Conservation (phyloP, 2,329 filamentous ascomycete species). For the Fusarium nygamai region DNA sequence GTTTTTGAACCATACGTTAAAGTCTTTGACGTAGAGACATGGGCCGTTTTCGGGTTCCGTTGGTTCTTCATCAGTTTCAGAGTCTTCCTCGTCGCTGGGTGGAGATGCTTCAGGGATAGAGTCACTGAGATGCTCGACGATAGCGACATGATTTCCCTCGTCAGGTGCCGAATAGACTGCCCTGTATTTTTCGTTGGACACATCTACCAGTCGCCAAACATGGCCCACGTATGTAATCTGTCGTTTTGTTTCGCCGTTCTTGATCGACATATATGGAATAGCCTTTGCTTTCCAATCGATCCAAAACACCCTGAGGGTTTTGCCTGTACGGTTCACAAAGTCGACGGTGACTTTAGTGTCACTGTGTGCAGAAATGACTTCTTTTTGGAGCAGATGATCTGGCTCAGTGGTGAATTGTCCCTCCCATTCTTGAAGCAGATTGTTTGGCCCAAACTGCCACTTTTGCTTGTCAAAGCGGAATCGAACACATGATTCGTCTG, state of each 20-base stretch:
- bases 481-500: conserved; percentile 16
- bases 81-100: not conserved
- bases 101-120: not conserved
- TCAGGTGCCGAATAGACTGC: conserved; percentile 28
- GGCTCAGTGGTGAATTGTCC: conserved; percentile 17
- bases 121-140: conserved; percentile 21
- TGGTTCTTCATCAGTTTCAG: not conserved
- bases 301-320: conserved; percentile 36
- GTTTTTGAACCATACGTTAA: conserved; percentile 20
- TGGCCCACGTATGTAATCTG: conserved; percentile 35
- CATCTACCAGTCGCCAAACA: conserved; percentile 35
- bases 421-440: conserved; percentile 29
- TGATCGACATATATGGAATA: conserved; percentile 28
- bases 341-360: conserved; percentile 20
- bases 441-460: conserved; percentile 32
- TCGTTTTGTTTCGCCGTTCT: conserved; percentile 4
- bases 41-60: not conserved
- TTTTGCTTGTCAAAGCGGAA: conserved; percentile 32
- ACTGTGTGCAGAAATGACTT: conserved; percentile 32
- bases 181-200: conserved; percentile 3
- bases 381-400: conserved; percentile 19
- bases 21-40: conserved; percentile 1
- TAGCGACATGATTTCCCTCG: conserved; percentile 10
- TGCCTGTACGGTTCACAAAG: conserved; percentile 40
- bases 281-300: conserved; percentile 36